phyloP scores from a whole-genome alignment of 768 basidiomycete species.

The Naganishia friedmannii region DNA sequence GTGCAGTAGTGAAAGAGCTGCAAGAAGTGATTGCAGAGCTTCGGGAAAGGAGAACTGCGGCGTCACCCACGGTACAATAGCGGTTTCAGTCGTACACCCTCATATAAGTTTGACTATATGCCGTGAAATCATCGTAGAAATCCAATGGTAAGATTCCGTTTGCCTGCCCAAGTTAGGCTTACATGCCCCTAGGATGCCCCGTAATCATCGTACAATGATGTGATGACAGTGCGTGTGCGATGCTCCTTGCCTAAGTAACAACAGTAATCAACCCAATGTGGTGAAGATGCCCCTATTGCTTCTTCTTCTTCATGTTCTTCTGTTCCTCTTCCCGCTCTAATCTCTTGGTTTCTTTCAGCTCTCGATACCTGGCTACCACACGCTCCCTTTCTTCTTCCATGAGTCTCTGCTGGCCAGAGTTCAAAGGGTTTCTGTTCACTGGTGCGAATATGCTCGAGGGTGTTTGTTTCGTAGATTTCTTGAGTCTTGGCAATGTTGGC shows the following conservation, averaged over 20 bases:
- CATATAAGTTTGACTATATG: not conserved
- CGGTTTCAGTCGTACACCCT: not conserved
- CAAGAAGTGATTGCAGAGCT: constrained; percentile 41
- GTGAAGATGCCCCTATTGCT: not conserved
- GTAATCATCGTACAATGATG: not conserved
- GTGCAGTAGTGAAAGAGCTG: constrained; percentile 40
- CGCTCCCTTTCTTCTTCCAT: constrained; percentile 50
- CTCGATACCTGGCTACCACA: constrained; percentile 47
- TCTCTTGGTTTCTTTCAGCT: constrained; percentile 46
- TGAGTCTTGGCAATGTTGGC: constrained; percentile 42
- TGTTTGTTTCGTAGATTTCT: constrained; percentile 24
- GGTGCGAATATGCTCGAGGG: constrained; percentile 28
- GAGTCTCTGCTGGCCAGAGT: constrained; percentile 43
- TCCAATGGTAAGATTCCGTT: not conserved
- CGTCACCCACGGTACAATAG: not conserved
- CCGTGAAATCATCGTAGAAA: not conserved
- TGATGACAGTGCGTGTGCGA: not conserved
- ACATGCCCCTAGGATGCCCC: not conserved
- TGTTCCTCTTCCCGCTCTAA: constrained; percentile 33
- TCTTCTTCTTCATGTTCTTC: constrained; percentile 9
- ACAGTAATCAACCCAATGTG: not conserved
- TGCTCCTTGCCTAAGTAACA: not conserved
- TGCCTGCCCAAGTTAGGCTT: not conserved
- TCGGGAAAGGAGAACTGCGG: constrained; percentile 27
- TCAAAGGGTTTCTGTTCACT: constrained; percentile 38